A percentile compares a stretch with the other conserved stretches of the same genome.
Conservation (phyloP, 2,329 filamentous ascomycete genomes). For the Emydomyces testavorans region DNA sequence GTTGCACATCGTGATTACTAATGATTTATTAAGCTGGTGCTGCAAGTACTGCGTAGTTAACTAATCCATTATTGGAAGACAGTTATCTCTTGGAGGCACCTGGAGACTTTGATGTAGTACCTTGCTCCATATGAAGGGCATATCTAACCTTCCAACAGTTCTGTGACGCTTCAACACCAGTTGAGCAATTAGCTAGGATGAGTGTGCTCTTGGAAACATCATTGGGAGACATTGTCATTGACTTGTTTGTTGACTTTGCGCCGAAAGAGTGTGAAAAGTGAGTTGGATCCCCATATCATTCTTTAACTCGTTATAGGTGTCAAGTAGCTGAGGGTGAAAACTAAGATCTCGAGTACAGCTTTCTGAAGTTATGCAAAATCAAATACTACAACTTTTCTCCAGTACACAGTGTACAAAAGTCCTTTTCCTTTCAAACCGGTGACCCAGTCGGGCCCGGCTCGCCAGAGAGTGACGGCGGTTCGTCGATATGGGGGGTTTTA, state of each 20-base stretch:
- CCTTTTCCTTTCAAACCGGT: slow-evolving; percentile 92
- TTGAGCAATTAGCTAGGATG: slow-evolving; percentile 43
- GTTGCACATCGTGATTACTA: too few species aligned
- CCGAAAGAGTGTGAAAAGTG: slow-evolving; percentile 93
- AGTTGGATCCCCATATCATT: slow-evolving; percentile 30
- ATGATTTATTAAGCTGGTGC: too few species aligned
- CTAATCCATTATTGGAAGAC: too few species aligned
- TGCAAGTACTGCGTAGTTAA: too few species aligned
- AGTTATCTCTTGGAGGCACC: too few species aligned
- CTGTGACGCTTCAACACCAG: not conserved
- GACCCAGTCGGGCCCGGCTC: slow-evolving; percentile 84
- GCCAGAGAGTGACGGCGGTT: slow-evolving; percentile 77
- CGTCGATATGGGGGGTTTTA: slow-evolving; percentile 80
- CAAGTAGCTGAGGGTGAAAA: slow-evolving; percentile 44
- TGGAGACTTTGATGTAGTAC: too few species aligned
- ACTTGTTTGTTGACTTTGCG: slow-evolving; percentile 77
- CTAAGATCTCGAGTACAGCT: slow-evolving; percentile 53
- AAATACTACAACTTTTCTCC: slow-evolving; percentile 99
- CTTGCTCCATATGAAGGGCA: not conserved
- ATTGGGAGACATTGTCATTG: slow-evolving; percentile 85
- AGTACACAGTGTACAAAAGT: slow-evolving; percentile 80
- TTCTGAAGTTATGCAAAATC: slow-evolving; percentile 94
- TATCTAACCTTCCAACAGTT: not conserved
- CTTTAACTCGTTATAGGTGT: slow-evolving; percentile 21
- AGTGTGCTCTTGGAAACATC: slow-evolving; percentile 90